phyloP scores from a whole-genome alignment of 306 rosid genomes.

The Gleditsia sinensis region DNA sequence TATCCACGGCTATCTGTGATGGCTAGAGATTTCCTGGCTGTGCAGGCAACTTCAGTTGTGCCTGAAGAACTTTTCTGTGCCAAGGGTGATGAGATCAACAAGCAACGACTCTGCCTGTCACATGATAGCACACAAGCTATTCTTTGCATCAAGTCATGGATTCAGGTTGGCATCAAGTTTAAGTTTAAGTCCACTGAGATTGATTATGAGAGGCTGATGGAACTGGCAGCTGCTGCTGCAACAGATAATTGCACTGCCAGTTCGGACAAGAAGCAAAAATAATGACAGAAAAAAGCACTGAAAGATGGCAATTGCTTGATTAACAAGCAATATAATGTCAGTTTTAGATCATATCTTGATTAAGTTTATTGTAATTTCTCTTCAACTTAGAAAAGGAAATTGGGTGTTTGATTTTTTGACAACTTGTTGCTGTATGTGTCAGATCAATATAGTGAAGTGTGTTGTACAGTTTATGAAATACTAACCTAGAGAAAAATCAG shows the following conservation, averaged over 20 bases:
- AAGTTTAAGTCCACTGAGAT: constrained; percentile 57
- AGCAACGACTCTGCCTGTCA: constrained; percentile 78
- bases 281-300: constrained; percentile 11
- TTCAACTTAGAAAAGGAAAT: constrained; percentile 31
- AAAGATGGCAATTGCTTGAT: constrained; percentile 13
- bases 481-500: constrained; percentile 36
- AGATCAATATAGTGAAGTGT: constrained; percentile 25
- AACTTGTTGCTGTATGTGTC: constrained; percentile 35
- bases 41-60: constrained; percentile 84
- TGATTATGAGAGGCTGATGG: constrained; percentile 56
- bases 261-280: constrained; percentile 52
- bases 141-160: constrained; percentile 89
- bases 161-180: constrained; percentile 75
- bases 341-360: constrained; percentile 31
- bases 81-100: constrained; percentile 77
- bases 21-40: constrained; percentile 93
- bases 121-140: constrained; percentile 72
- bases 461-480: constrained; percentile 49
- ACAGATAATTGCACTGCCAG: constrained; percentile 38
- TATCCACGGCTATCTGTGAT: constrained; percentile 87
- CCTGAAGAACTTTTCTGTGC: constrained; percentile 88
- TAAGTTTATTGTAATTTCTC: constrained; percentile 21
- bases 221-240: constrained; percentile 41
- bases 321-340: constrained; percentile 17
- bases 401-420: constrained; percentile 27